These are phyloP conservation scores for Amesomyces nigricolor DNA, from an alignment of 2,329 filamentous ascomycete species.

Conservation along the genomic window DNA sequence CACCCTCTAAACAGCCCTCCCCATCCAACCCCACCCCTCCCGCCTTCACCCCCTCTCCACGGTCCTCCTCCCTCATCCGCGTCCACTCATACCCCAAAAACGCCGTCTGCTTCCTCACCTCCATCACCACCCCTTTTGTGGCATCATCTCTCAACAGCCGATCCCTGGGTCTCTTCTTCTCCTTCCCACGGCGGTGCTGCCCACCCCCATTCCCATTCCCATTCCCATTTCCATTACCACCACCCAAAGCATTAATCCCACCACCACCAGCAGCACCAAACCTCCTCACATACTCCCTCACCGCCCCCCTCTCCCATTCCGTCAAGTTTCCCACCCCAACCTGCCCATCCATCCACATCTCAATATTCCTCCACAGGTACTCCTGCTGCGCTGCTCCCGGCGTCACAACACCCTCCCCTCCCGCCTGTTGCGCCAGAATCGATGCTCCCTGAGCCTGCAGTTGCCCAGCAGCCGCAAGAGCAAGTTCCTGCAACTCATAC, in stretches of 20 bases:
- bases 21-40: conserved; percentile 1
- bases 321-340: conserved; percentile 29
- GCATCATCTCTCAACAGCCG: conserved; percentile 70
- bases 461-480: not conserved
- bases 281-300: conserved; percentile 47
- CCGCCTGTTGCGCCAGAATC: not conserved
- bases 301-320: conserved; percentile 35
- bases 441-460: too few species aligned
- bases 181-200: conserved; percentile 33
- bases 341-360: conserved; percentile 41
- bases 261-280: conserved; percentile 37
- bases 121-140: conserved; percentile 63
- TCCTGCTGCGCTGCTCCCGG: not conserved
- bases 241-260: not conserved
- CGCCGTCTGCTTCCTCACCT: conserved; percentile 72
- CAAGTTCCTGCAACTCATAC: not conserved
- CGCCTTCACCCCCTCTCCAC: not conserved
- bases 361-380: conserved; percentile 42
- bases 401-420: too few species aligned
- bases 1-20: not conserved
- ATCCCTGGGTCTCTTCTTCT: conserved; percentile 78
- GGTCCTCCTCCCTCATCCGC: conserved; percentile 33
- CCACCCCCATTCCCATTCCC: not conserved
- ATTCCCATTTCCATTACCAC: not conserved
- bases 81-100: conserved; percentile 90